phyloP scores from a whole-genome alignment of 73 alveolate genomes.

The Tetrahymena borealis region DNA sequence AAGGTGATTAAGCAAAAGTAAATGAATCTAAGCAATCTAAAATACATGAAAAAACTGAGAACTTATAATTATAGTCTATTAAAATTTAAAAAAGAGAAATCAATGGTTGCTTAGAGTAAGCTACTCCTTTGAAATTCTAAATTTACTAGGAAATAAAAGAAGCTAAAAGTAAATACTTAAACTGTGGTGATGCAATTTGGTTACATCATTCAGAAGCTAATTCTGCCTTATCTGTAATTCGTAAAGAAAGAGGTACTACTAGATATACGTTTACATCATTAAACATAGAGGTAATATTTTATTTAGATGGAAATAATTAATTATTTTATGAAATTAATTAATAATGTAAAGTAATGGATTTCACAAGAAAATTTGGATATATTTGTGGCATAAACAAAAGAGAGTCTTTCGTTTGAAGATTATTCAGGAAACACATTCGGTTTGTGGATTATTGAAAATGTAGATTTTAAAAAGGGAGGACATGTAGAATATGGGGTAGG shows the following conservation, averaged over 20 bases:
- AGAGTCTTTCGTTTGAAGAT: slow-evolving; percentile 24
- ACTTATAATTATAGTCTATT: neutral
- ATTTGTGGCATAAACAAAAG: slow-evolving; percentile 22
- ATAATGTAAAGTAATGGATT: slow-evolving; percentile 7
- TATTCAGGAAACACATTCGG: slow-evolving; percentile 39
- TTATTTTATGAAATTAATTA: neutral
- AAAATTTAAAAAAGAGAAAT: slow-evolving; percentile 31
- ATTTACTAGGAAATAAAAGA: slow-evolving; percentile 13
- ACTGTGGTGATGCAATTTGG: slow-evolving; percentile 47
- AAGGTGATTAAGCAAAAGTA: neutral
- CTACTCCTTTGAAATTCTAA: slow-evolving; percentile 19
- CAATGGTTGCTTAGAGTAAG: slow-evolving; percentile 31
- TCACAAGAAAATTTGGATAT: slow-evolving; percentile 11
- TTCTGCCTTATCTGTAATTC: slow-evolving; percentile 24
- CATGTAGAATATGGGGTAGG: slow-evolving; percentile 15
- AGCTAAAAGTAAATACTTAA: slow-evolving; percentile 16
- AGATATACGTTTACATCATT: neutral
- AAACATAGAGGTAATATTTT: neutral
- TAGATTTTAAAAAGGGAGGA: slow-evolving; percentile 35
- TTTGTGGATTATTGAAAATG: slow-evolving; percentile 40
- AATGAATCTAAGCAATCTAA: neutral
- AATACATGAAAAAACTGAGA: neutral
- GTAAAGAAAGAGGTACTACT: slow-evolving; percentile 13
- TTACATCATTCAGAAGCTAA: slow-evolving; percentile 42
- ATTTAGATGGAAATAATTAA: neutral